Evolutionary conservation across 2,329 filamentous ascomycete genomes (phyloP), one percentile per base, ranked within the genome.

Genomic region (Camillea tinctor): DNA sequence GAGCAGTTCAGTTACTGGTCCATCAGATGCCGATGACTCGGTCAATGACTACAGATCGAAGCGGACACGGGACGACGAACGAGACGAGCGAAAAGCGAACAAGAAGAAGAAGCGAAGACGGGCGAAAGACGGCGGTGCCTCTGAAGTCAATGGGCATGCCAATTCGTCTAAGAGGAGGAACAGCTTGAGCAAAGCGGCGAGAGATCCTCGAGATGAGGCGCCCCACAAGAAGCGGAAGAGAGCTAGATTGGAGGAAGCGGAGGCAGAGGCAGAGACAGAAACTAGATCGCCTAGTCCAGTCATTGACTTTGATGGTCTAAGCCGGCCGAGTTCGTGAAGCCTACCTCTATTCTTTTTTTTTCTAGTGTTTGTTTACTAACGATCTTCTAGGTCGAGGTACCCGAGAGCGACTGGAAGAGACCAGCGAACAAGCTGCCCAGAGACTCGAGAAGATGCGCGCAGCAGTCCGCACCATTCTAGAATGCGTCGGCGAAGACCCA

Each of bases 401-500:
- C 1, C 83, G 88, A 52, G 82, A 84, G 64, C 80, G 87, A 36
- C 77, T 84, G 5, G 84, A 88, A 54, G 86, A 88, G 67, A 81
- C 74, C 15, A 74, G 78, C 1, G 82, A 80, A 61, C 77, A 84
- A 64, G 79, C 80, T 26, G 80, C 76, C 13, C 73, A 74, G 62
- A 81, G 87, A 52, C 73, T 89, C 44, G 77, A 82, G 17, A 85
- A 82, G 69, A 82, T 90, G 74, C 79, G 81, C 61, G 85, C 79
- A 52, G 88, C 88, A 44, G 85, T 90, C 23, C 79, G 84, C 54
- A 89, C 87, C 1, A 80, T 90, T 15, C 82, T 90, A 26, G 88
- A 90, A 72, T 90, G 87, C 66, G 78, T 90, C 5, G 88, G 88
- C 66, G 88, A 90, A 74, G 86, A 90, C 65, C 85, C 87, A 0